Evolutionary conservation across 2,329 filamentous ascomycete species (phyloP), one percentile per base, ranked within the genome.

Genomic region (Beauveria rudraprayagi): DNA sequence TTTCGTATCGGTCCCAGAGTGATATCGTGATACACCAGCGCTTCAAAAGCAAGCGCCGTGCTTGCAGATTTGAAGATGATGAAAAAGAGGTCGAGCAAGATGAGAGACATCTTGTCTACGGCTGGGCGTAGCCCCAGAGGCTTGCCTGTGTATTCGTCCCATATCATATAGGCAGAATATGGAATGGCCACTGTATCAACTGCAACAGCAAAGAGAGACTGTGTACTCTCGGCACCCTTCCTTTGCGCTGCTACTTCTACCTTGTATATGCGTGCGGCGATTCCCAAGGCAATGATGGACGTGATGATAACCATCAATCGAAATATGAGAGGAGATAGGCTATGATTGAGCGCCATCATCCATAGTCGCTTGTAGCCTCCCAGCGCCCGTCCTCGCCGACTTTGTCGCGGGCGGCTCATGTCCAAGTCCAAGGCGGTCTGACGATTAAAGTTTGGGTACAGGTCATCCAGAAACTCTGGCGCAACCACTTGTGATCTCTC

Each of bases 1-100:
- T 89, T 84, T 48, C 85, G 78, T 48, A 78, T 73, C 52, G 73
- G 63, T 17, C 63, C 65, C 50, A 72, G 67, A 26, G 69, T 68
- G 10, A 73, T 65, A 56, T 76, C 73, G 69, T 81, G 74, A 70
- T 83, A 80, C 72, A 91, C 87, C 59, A 97, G 78, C 9, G 91
- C 89, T 70, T 91, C 89, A 71, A 97, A 96, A 1, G 93, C 92
- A 65, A 99, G 78, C 46, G 91, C 90, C 28, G 96, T 83, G 75
- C 96, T 97, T 56, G 92, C 92, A 4, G 92, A 92, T 73, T 96
- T 93, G 77, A 99, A 96, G 47, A 97, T 92, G 69, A 99, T 96
- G 72, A 99, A 99, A 69, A 97, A 87, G 3, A 99, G 81, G 74
- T 99, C 94, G 61, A 96, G 83, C 60, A 99, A 84, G 63, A 97